These are phyloP conservation scores for Pistacia integerrima DNA, from an alignment of 345 rosid species.

Conservation along the genomic window DNA sequence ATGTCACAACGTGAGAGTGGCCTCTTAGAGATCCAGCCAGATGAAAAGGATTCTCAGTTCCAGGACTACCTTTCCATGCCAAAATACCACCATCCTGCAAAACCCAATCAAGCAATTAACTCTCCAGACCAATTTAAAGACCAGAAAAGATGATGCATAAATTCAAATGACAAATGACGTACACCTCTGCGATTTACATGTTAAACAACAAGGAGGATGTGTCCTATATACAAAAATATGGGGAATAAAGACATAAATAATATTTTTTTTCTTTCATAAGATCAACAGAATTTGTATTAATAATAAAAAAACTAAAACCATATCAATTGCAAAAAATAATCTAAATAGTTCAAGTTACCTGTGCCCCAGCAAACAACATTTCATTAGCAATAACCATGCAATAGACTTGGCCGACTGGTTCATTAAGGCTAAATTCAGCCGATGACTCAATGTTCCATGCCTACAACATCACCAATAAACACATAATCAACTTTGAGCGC, in stretches of 20 bases:
- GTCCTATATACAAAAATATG: not conserved
- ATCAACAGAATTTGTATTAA: no score
- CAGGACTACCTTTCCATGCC: slow-evolving; percentile 7
- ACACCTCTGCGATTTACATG: not conserved
- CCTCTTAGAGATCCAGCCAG: slow-evolving; percentile 8
- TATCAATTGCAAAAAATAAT: not conserved
- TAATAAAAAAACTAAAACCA: not conserved
- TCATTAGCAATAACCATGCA: slow-evolving; percentile 39
- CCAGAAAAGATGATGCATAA: not conserved
- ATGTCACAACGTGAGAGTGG: not conserved
- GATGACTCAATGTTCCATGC: slow-evolving; percentile 41
- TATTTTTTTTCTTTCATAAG: no score
- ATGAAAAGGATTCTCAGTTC: slow-evolving; percentile 8
- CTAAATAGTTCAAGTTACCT: slow-evolving; percentile 37
- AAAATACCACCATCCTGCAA: slow-evolving; percentile 6
- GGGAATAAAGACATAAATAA: not conserved
- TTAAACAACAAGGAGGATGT: not conserved
- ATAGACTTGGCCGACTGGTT: slow-evolving; percentile 50
- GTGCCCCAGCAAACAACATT: slow-evolving; percentile 62
- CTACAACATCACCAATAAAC: not conserved
- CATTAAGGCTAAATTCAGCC: slow-evolving; percentile 36
- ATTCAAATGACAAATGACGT: not conserved
- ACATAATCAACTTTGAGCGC: not conserved
- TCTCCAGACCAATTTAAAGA: not conserved
- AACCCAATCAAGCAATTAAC: slow-evolving; percentile 2